These are phyloP conservation scores for Rosa persica DNA, from an alignment of 306 rosid genomes.

Conservation along the genomic window DNA sequence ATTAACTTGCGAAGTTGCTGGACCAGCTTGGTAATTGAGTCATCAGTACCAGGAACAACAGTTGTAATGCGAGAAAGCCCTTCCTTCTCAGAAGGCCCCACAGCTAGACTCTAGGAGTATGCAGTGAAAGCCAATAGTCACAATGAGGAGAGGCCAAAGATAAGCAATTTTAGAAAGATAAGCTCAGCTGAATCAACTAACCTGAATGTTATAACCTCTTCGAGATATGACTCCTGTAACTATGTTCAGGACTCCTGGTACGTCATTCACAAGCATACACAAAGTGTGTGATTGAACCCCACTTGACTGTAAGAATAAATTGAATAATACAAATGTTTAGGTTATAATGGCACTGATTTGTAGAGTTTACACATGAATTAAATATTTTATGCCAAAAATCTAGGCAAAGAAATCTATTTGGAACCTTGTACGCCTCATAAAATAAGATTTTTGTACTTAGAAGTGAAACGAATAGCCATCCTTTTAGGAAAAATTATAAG, in stretches of 20 bases:
- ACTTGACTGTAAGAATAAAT: constrained; percentile 43
- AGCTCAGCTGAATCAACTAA: constrained; percentile 25
- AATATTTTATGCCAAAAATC: background rate
- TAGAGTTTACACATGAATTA: background rate
- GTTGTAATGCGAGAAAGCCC: constrained; percentile 66
- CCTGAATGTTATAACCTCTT: constrained; percentile 71
- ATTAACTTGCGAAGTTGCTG: constrained; percentile 59
- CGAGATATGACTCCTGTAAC: constrained; percentile 59
- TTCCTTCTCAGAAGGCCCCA: constrained; percentile 58
- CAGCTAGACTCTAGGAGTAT: constrained; percentile 51
- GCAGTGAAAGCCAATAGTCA: background rate
- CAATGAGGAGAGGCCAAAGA: background rate
- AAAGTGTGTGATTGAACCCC: constrained; percentile 55
- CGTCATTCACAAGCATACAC: constrained; percentile 56
- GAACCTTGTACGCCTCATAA: background rate
- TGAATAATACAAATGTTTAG: background rate
- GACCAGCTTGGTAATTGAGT: constrained; percentile 54
- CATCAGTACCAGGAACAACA: constrained; percentile 59
- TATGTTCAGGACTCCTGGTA: constrained; percentile 61
- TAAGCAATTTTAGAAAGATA: background rate
- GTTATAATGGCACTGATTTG: background rate
- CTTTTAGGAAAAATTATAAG: background rate
- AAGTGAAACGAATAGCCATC: background rate
- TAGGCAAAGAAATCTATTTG: background rate
- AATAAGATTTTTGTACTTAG: background rate